Conservation (phyloP, 2,329 filamentous ascomycete species). For the Setomelanomma holmii region DNA sequence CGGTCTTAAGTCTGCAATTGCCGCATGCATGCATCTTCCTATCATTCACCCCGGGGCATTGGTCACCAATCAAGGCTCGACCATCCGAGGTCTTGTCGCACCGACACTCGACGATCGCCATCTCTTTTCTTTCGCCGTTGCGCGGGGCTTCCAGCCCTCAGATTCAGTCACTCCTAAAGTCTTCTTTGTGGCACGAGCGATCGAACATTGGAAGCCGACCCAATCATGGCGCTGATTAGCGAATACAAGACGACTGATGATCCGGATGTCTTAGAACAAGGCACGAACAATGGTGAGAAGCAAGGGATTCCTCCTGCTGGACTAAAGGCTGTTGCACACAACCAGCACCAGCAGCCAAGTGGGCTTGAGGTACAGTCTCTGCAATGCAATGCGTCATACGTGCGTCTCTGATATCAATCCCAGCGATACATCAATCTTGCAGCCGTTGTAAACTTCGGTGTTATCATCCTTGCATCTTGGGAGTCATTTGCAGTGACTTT, state of each 20-base stretch:
- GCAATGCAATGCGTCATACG: background rate
- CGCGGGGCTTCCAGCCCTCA: slow-evolving; percentile 2
- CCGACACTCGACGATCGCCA: slow-evolving; percentile 1
- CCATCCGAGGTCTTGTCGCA: background rate
- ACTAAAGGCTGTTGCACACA: slow-evolving; percentile 3
- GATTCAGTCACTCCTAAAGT: background rate
- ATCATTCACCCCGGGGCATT: background rate
- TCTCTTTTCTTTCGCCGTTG: background rate
- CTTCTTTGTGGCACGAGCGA: slow-evolving; percentile 1
- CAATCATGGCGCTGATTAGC: slow-evolving; percentile 19
- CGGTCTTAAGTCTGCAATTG: background rate
- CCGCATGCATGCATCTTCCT: background rate
- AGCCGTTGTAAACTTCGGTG: slow-evolving; percentile 31
- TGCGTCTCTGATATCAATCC: background rate
- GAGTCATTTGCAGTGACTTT: slow-evolving; percentile 35
- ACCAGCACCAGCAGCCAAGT: background rate
- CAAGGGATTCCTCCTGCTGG: slow-evolving; percentile 1
- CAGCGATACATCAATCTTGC: slow-evolving; percentile 38
- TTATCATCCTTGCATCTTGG: slow-evolving; percentile 35
- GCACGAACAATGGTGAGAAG: slow-evolving; percentile 15
- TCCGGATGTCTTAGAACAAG: slow-evolving; percentile 20
- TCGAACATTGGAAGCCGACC: background rate
- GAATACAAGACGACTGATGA: slow-evolving; percentile 18
- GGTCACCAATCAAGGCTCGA: slow-evolving; percentile 3
- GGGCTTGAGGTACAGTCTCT: slow-evolving; percentile 18